phyloP scores from a whole-genome alignment of 1,139 yeast genomes.

The Scheffersomyces lignicola region DNA sequence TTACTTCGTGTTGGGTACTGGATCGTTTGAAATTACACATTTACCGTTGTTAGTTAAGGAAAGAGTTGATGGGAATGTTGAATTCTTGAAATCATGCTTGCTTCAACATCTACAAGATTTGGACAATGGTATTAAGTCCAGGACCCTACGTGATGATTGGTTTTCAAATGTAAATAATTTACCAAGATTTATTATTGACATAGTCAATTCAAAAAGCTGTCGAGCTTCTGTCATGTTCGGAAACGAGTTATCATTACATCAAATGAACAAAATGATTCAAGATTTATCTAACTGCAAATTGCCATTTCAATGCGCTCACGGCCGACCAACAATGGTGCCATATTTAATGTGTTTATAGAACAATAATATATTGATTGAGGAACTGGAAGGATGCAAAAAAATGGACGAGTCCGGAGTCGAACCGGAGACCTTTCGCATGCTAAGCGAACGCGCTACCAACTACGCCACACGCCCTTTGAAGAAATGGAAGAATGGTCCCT shows the following conservation, averaged over 20 bases:
- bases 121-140: constrained; percentile 21
- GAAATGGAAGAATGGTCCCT: constrained; percentile 63
- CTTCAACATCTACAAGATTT: constrained; percentile 47
- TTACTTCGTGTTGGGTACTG: constrained; percentile 15
- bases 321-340: constrained; percentile 75
- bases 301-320: constrained; percentile 88
- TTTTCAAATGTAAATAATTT: constrained; percentile 21
- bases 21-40: constrained; percentile 26
- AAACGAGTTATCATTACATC: constrained; percentile 37
- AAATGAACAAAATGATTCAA: constrained; percentile 47
- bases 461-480: constrained; percentile 62
- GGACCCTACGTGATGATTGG: constrained; percentile 15
- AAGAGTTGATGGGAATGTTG: constrained; percentile 24
- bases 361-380: not conserved
- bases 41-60: constrained; percentile 40
- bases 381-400: constrained; percentile 16
- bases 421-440: constrained; percentile 69
- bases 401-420: constrained; percentile 69
- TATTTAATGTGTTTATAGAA: constrained; percentile 2
- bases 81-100: constrained; percentile 32
- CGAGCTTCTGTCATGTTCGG: constrained; percentile 77
- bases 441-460: constrained; percentile 73
- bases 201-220: constrained; percentile 67
- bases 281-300: constrained; percentile 47
- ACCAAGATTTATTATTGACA: constrained; percentile 51